Conservation (phyloP, 1,139 yeast genomes). For the Nakaseomyces uthaithaninus region DNA sequence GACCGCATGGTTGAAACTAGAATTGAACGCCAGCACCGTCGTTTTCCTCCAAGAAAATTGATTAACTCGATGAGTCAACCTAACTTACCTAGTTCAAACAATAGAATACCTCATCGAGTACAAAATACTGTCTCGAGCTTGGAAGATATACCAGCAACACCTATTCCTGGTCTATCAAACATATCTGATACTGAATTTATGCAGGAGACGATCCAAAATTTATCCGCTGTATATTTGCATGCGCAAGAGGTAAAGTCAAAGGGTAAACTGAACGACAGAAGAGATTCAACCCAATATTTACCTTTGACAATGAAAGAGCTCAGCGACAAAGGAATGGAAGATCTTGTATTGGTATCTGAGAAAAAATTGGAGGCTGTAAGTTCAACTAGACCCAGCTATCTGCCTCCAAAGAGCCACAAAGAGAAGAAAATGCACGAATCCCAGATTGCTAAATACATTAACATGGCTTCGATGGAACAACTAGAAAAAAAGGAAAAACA, state of each 20-base stretch:
- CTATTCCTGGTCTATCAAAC: constrained; percentile 32
- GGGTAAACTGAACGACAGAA: constrained; percentile 26
- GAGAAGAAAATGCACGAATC: constrained; percentile 38
- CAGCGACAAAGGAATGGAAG: constrained; percentile 38
- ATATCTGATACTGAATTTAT: constrained; percentile 30
- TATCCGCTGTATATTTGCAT: constrained; percentile 37
- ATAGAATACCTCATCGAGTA: background rate
- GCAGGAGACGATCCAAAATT: constrained; percentile 34
- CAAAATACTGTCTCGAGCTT: constrained; percentile 14
- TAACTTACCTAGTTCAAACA: background rate
- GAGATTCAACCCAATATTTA: constrained; percentile 12
- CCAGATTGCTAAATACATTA: constrained; percentile 36
- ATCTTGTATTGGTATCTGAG: constrained; percentile 38
- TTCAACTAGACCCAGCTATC: constrained; percentile 42
- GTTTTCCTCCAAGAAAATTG: background rate
- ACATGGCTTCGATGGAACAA: constrained; percentile 31
- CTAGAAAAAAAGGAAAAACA: constrained; percentile 27
- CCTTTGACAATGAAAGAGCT: constrained; percentile 33
- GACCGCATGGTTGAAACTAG: constrained; percentile 12
- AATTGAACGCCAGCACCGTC: background rate
- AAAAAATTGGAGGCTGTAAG: constrained; percentile 37
- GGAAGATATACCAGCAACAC: constrained; percentile 32
- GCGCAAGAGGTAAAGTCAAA: constrained; percentile 33
- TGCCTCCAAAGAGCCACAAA: constrained; percentile 39
- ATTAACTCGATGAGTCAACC: background rate